Evolutionary conservation across 108 stramenopile genomes (phyloP), one percentile per base, ranked within the genome.

Genomic region (Mediolabrus comicus): DNA sequence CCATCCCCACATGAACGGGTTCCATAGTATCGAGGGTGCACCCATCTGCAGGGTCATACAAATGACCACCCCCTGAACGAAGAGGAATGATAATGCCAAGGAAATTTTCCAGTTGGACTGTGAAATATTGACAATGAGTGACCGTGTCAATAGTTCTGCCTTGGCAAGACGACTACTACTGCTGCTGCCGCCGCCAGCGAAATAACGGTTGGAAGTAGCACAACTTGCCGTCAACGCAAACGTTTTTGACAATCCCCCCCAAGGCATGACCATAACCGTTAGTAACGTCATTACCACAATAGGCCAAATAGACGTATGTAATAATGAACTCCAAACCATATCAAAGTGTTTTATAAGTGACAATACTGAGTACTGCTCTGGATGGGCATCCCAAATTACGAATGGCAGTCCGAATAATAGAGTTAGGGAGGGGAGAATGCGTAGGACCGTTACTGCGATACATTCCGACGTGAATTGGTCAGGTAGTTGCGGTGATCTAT

Each of bases 1-100:
- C 72, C 67, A 74, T 10, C 77, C 77, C 77, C 77, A 79, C 29
- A 74, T 59, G 33, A 71, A 71, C 1, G 77, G 77, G 30, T 79
- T 79, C 77, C 77, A 79, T 11, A 74, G 30, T 8, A 35, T 22
- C 10, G 67, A 68, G 35, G 77, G 77, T 11, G 34, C 32, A 11
- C 66, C 72, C 67, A 79, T 79, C 34, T 79, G 77, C 19, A 79
- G 59, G 10, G 59, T 49, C 72, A 74, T 74, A 4, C 69, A 57
- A 25, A 65, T 58, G 2, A 74, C 46, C 25, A 61, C 67, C 3
- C 30, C 24, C 28, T 59, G 39, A 16, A 59, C 27, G 33, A 79
- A 60, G 0, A 68, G 10, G 13, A 74, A 7, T 11, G 77, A 54
- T 7, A 79, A n/a, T 0, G 53, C 51, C 22, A 77, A 17, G 13